Base-by-base conservation (phyloP, 208 protist species). In the Naegleria fowleri region DNA sequence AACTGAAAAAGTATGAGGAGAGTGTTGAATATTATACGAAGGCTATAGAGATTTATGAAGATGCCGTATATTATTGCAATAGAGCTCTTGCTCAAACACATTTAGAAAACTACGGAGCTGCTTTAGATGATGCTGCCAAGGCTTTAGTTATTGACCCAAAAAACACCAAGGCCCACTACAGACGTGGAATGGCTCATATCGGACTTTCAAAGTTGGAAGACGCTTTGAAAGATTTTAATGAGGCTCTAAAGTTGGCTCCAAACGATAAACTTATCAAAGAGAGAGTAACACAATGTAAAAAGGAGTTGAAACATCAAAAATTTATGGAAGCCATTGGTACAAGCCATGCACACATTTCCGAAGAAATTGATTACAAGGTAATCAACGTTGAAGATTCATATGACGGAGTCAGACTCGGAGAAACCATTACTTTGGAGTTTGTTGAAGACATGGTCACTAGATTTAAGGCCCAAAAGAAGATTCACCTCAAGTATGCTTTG, bases 141-240 rank as follows among this genome's bases (percentile, higher is more conserved):
- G 48, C 87, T 38, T 48, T 90, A 0, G 29, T 36, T n/a, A 5
- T 90, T 25, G 87, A 90, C 48, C 33, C 36, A n/a, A 48, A 25
- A 16, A 55, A 43, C n/a, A 67, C 86, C 87, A 51, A 96, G 92
- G 98, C 97, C 19, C 99, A 99, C 93, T 99, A 99, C 94, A 96
- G 98, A 91, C 96, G 98, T 75, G 98, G 97, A 36, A 97, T 96
- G 0, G 97, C 98, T 0, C 94, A 98, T 92, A 94, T 99, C 38
- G 94, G 95, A 22, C 94, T 99, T 6, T 95, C 96, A 9, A 98
- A 99, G 91, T 98, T 96, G 93, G 98, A 99, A 92, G 97, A 99
- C 19, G 98, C 97, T 15, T 93, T 97, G 79, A 95, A 94, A 67
- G 97, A 98, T 90, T 99, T 99, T 90, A 93, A 95, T 41, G 93